These are phyloP conservation scores for Colletotrichum somersetense DNA, from an alignment of 2,329 filamentous ascomycete genomes.

Conservation along the genomic window DNA sequence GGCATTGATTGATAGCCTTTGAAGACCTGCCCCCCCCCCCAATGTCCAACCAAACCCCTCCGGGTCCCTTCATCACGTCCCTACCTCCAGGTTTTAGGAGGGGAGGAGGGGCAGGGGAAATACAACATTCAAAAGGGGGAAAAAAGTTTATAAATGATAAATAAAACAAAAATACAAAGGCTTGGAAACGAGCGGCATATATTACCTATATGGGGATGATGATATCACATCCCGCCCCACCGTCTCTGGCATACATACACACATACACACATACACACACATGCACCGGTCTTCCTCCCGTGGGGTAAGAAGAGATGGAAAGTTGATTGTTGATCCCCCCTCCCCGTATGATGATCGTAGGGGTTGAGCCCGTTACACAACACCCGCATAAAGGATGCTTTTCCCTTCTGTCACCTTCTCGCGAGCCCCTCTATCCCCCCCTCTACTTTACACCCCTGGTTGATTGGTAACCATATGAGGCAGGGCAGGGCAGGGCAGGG, in stretches of 20 bases:
- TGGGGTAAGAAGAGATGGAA: not conserved
- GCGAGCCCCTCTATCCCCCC: not conserved
- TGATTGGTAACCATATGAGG: not conserved
- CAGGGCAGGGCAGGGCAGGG: too few relatives aligned
- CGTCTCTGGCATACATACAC: slow-evolving; percentile 31
- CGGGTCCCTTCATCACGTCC: not conserved
- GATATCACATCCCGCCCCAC: slow-evolving; percentile 40
- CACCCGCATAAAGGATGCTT: not conserved
- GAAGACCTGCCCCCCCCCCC: too few relatives aligned
- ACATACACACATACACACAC: too few relatives aligned
- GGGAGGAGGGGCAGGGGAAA: too few relatives aligned
- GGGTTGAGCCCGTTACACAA: not conserved
- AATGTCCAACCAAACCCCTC: not conserved
- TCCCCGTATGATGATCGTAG: slow-evolving; percentile 16
- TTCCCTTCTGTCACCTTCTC: not conserved
- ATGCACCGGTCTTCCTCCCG: slow-evolving; percentile 1
- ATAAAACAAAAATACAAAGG: slow-evolving; percentile 10
- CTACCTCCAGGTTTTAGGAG: not conserved
- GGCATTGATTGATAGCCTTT: too few relatives aligned
- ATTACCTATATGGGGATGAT: slow-evolving; percentile 36
- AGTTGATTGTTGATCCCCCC: not conserved
- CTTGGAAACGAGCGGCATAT: slow-evolving; percentile 33
- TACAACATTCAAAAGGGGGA: not conserved
- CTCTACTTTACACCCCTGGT: not conserved
- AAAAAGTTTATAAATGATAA: not conserved